Conservation (phyloP, 257 asterid genomes). For the Solanum bulbocastanum region DNA sequence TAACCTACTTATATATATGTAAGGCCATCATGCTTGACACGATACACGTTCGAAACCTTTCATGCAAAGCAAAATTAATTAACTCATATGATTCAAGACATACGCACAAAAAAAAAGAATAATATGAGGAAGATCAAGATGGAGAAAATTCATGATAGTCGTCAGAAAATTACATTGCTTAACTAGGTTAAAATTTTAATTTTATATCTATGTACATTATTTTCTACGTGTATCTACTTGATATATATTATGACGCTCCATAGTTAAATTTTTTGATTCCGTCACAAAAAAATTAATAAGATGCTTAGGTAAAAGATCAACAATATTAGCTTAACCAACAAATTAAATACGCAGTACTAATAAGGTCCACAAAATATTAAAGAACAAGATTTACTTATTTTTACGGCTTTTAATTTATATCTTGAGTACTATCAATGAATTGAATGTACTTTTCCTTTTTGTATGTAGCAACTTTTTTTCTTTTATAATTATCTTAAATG, state of each 20-base stretch:
- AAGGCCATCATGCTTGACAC: neutral
- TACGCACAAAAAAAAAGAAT: neutral
- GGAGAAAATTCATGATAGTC: neutral
- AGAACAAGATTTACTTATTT: neutral
- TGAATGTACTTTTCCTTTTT: neutral
- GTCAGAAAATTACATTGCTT: neutral
- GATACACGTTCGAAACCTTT: neutral
- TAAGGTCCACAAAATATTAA: neutral
- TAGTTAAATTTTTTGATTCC: accelerated
- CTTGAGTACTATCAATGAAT: neutral
- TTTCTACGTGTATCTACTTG: too few relatives aligned
- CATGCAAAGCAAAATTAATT: neutral
- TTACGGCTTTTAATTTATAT: neutral
- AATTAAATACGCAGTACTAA: neutral
- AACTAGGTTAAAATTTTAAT: too few relatives aligned
- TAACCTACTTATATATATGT: neutral
- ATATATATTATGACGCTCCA: too few relatives aligned
- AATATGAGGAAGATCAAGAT: neutral
- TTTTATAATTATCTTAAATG: neutral
- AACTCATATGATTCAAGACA: neutral
- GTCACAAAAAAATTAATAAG: neutral
- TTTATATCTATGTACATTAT: neutral
- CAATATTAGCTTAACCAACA: neutral
- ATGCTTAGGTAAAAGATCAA: neutral
- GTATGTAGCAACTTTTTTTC: neutral